Base-by-base conservation (phyloP, 495 filamentous ascomycete genomes). In the Podospora comata region DNA sequence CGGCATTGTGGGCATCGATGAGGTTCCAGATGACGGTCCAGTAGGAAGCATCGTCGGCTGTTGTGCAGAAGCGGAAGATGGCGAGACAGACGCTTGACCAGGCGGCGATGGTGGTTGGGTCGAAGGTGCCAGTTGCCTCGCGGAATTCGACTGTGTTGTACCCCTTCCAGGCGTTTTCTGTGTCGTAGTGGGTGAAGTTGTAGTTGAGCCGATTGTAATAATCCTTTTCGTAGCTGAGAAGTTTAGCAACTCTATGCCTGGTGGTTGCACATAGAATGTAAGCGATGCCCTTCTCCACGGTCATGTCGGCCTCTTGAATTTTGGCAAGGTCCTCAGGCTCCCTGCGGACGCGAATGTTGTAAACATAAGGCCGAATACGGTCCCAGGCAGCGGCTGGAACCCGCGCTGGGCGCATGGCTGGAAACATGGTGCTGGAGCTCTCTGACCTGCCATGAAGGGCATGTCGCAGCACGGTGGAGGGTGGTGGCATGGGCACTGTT, bases 91-190 rank as follows among this genome's bases (percentile, higher is more conserved):
- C 63, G 3, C n/a, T 26, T 11, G 66, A 20, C 70, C 70, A 74
- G 18, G 54, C 23, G 5, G n/a, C 16, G 6, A 67, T 19, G 53
- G 64, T 64, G 65, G 28, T 60, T 61, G 70, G 44, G 1, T 30
- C 18, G 1, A 72, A 1, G 9, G 44, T 32, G 16, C 68, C 70
- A 2, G 64, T 39, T 2, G 70, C 68, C 61, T 74, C 72, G 30
- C 72, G 70, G 32, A 74, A 74, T 53, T 72, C 70, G 54, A 74
- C 64, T 5, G 72, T 72, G 13, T 20, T 2, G 16, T 4, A 39
- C 23, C 2, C 54, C 18, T 26, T 58, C 23, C 23, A 23, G 23
- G 23, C 23, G 23, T 23, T 23, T 23, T 23, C 23, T 23, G 23
- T 23, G 23, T 20, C 16, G n/a, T 58, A 58, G 3, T 19, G 23